Conservation (phyloP, 352 stramenopile species). For the Phytopythium helicoides region DNA sequence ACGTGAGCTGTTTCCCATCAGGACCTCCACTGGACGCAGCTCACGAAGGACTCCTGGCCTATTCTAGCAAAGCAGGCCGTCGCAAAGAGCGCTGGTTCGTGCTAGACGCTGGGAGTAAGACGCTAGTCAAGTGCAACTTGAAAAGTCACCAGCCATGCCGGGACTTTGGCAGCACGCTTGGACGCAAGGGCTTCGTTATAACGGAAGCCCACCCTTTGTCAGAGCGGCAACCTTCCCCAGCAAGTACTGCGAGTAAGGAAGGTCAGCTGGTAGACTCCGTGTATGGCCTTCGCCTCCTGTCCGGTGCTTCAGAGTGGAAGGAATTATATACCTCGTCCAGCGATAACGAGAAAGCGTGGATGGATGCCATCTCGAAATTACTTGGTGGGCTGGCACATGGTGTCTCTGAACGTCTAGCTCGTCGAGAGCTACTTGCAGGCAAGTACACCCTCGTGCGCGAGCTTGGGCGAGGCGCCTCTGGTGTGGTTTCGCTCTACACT, state of each 20-base stretch:
- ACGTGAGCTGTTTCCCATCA: not conserved
- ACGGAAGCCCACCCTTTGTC: slow-evolving; percentile 21
- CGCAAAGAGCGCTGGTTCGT: slow-evolving; percentile 78
- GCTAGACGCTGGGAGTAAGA: slow-evolving; percentile 34
- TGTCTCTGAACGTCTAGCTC: slow-evolving; percentile 43
- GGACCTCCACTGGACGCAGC: slow-evolving; percentile 9
- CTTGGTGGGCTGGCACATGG: slow-evolving; percentile 46
- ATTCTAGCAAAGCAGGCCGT: slow-evolving; percentile 34
- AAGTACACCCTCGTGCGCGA: slow-evolving; percentile 74
- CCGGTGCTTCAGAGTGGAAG: slow-evolving; percentile 26
- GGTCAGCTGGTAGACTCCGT: too few relatives aligned
- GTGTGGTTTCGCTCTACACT: slow-evolving; percentile 71
- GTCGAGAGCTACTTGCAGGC: slow-evolving; percentile 54
- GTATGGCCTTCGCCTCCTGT: slow-evolving; percentile 17
- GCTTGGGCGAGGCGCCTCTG: slow-evolving; percentile 64
- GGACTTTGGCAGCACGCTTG: slow-evolving; percentile 27
- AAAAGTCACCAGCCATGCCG: slow-evolving; percentile 25
- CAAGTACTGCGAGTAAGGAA: not conserved
- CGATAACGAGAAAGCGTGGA: slow-evolving; percentile 45
- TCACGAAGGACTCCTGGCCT: slow-evolving; percentile 49
- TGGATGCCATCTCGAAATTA: slow-evolving; percentile 34
- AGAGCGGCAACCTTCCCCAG: slow-evolving; percentile 5
- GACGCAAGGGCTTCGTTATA: slow-evolving; percentile 29
- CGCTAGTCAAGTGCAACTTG: slow-evolving; percentile 48
- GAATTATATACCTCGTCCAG: slow-evolving; percentile 39